These are phyloP conservation scores for Cadophora sp. DNA, from an alignment of 2,329 filamentous ascomycete species.

Conservation along the genomic window DNA sequence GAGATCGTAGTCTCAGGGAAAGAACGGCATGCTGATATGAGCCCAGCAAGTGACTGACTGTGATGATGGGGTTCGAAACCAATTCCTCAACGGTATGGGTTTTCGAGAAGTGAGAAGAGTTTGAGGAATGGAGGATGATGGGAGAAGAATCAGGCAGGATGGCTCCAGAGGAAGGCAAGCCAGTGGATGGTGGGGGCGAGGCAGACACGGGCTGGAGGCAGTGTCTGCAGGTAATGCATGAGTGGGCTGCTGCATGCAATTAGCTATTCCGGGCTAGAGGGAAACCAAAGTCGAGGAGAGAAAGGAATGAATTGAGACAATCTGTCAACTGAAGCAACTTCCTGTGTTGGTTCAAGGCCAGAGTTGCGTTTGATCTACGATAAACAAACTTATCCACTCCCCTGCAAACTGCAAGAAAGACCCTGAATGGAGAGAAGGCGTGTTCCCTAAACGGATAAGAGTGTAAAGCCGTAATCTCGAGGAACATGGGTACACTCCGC, in stretches of 20 bases:
- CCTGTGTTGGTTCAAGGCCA: background rate
- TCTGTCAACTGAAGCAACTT: background rate
- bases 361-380: conserved; percentile 5
- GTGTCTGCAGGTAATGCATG: conserved; percentile 7
- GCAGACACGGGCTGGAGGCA: conserved; percentile 3
- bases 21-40: conserved; percentile 26
- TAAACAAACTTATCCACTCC: conserved; percentile 5
- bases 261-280: background rate
- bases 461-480: too few relatives aligned
- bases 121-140: background rate
- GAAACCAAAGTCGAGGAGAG: background rate
- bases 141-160: background rate
- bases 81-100: background rate
- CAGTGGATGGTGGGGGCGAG: conserved; percentile 11
- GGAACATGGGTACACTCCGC: too few relatives aligned
- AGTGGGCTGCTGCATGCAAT: conserved; percentile 5
- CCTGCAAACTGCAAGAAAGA: conserved; percentile 10
- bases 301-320: background rate
- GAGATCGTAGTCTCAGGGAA: conserved; percentile 18
- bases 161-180: background rate
- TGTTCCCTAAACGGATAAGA: too few relatives aligned
- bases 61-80: conserved; percentile 6
- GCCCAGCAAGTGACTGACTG: conserved; percentile 23
- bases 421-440: conserved; percentile 2
- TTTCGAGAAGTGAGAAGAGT: conserved; percentile 1